phyloP scores from a whole-genome alignment of 257 asterid species.

The Voacanga thouarsii region DNA sequence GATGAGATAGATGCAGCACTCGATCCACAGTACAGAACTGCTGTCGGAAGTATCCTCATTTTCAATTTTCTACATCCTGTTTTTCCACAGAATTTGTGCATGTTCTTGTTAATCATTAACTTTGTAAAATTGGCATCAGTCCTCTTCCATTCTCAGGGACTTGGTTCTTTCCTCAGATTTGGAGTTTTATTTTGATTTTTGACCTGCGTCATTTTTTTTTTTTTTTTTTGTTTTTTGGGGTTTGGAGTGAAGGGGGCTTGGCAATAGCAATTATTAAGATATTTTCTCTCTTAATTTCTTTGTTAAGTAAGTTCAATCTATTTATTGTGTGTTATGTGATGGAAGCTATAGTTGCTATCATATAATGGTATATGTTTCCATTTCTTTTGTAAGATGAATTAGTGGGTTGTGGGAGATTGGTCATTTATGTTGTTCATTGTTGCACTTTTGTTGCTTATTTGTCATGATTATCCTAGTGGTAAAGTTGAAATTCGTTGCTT shows the following conservation, averaged over 20 bases:
- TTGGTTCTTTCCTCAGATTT: background rate
- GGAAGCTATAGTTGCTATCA: background rate
- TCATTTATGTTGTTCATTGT: background rate
- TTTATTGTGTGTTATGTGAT: background rate
- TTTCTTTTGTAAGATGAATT: background rate
- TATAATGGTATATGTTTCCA: background rate
- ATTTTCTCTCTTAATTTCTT: background rate
- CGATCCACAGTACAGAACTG: slow-evolving; percentile 98
- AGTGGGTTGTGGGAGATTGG: background rate
- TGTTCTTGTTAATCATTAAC: background rate
- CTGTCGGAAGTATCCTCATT: slow-evolving; percentile 96
- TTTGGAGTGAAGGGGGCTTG: too few relatives aligned
- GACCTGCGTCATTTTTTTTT: too few relatives aligned
- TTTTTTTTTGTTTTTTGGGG: too few relatives aligned
- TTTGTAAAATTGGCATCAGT: background rate
- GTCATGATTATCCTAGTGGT: background rate
- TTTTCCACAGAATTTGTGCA: slow-evolving; percentile 2
- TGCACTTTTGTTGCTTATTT: background rate
- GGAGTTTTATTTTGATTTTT: background rate
- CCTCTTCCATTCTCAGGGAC: background rate
- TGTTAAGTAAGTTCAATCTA: background rate
- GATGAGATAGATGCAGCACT: slow-evolving; percentile 99
- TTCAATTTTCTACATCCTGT: slow-evolving; percentile 14
- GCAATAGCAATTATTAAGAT: background rate
- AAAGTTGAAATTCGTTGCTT: background rate